Evolutionary conservation across 2,329 filamentous ascomycete genomes (phyloP), one percentile per base, ranked within the genome.

Genomic region (Xylariales sp.): DNA sequence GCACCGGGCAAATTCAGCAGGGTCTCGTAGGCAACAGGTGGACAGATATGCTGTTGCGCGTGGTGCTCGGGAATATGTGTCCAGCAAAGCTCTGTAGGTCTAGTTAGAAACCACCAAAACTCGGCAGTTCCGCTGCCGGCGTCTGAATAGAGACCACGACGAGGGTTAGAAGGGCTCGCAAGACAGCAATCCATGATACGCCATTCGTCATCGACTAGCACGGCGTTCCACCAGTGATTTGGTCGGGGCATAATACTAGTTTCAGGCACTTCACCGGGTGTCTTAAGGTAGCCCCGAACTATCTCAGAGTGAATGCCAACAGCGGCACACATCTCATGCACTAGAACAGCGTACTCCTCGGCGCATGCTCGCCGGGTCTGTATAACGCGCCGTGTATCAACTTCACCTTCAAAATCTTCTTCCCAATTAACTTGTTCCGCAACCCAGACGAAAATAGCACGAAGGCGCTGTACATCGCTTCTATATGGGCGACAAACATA

Each of bases 161-260:
- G 90, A 9, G 96, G 95, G 75, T 98, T 93, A 0, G 95, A 97
- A 12, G 95, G 94, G 70, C 91, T 94, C 3, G 96, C 94, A 55
- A 99, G 84, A 43, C 93, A 97, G 78, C 93, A 96, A 79, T 99
- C 96, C 83, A 99, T 93, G 72, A 98, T 92, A 58, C 96, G 91
- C 96, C 96, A 99, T 80, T 97, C 94, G 28, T 92, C 91, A 78
- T 99, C 96, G 8, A 97, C 90, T 43, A 97, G 83, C 18, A 98
- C 93, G 0, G 93, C 90, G 74, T 99, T 99, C 96, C 96, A 99
- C 90, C 92, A 98, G 81, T 99, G 96, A 76, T 99, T 99, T 0
- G 95, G 87, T 36, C 91, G 89, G n/a, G 93, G 93, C 78, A 95
- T 89, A 65, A 91, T 91, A 69, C 92, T 92, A 50, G 94, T 84